Evolutionary conservation across 768 basidiomycete genomes (phyloP).

Genomic region (Phanerochaete carnosa): DNA sequence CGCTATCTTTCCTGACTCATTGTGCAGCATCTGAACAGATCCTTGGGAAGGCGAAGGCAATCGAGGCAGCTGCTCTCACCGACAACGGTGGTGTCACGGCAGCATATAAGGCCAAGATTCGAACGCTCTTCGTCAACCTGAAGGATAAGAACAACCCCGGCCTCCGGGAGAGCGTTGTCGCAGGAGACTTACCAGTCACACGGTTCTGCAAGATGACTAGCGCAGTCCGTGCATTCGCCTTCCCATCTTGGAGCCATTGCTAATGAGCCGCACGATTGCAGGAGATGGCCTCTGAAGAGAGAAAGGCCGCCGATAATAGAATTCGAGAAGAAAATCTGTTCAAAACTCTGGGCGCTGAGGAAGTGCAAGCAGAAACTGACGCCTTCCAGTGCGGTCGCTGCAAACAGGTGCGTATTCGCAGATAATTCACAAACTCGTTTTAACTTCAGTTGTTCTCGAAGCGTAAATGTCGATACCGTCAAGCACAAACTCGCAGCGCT

Average conservation of each 20-base stretch:
- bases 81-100: constrained; percentile 41
- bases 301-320: constrained; percentile 78
- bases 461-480: constrained; percentile 89
- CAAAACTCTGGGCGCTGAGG: constrained; percentile 85
- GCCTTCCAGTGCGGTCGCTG: constrained; percentile 97
- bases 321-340: constrained; percentile 86
- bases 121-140: constrained; percentile 87
- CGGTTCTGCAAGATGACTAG: constrained; percentile 79
- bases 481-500: constrained; percentile 95
- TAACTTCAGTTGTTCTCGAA: constrained; percentile 23
- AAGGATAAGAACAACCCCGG: constrained; percentile 94
- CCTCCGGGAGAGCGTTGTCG: constrained; percentile 80
- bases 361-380: constrained; percentile 92
- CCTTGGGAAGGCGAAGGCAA: constrained; percentile 55
- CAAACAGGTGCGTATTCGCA: constrained; percentile 62
- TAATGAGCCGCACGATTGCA: constrained; percentile 25
- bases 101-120: constrained; percentile 74
- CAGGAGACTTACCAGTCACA: constrained; percentile 69
- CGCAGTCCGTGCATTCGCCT: constrained; percentile 46
- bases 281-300: constrained; percentile 97
- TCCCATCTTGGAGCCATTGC: neutral
- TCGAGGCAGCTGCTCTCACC: constrained; percentile 65
- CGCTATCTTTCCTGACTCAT: neutral
- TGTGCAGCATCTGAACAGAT: constrained; percentile 53
- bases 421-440: neutral